Conservation (phyloP, 1,139 yeast genomes). For the Yamadazyma spencermartinsiae region DNA sequence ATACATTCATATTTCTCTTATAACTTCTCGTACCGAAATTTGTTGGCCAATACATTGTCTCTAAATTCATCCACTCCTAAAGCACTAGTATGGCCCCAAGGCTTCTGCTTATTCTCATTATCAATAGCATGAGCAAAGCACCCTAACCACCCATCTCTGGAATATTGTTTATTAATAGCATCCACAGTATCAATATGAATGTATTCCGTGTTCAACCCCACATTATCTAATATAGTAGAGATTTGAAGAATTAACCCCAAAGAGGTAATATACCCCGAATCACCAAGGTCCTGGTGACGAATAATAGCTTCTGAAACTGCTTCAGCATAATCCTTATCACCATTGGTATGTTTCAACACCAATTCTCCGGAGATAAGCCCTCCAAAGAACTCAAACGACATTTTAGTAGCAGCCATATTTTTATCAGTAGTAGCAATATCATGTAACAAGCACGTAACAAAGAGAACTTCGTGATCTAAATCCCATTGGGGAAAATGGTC, state of each 20-base stretch:
- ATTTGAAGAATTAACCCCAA: constrained; percentile 38
- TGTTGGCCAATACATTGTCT: constrained; percentile 30
- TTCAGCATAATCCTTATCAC: constrained; percentile 33
- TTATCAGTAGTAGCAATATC: constrained; percentile 39
- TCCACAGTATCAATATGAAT: constrained; percentile 33
- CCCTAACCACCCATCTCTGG: constrained; percentile 34
- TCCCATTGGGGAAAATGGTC: constrained; percentile 41
- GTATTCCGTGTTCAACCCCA: constrained; percentile 32
- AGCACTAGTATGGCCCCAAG: constrained; percentile 37
- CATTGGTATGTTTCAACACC: constrained; percentile 23
- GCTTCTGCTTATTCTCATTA: constrained; percentile 25
- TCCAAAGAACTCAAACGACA: constrained; percentile 42
- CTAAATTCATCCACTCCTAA: constrained; percentile 34
- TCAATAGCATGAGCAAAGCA: constrained; percentile 41
- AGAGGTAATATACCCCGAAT: constrained; percentile 35
- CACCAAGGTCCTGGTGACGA: constrained; percentile 40
- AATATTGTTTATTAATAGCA: constrained; percentile 26
- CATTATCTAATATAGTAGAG: constrained; percentile 38
- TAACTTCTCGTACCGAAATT: constrained; percentile 23
- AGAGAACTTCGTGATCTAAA: constrained; percentile 31
- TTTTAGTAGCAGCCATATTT: constrained; percentile 35
- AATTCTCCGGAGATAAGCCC: constrained; percentile 34
- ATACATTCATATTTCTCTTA: background rate
- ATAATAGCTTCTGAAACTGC: constrained; percentile 42
- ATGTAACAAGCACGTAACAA: constrained; percentile 35